phyloP scores from a whole-genome alignment of 73 alveolate genomes.

The Paramecium biaurelia region DNA sequence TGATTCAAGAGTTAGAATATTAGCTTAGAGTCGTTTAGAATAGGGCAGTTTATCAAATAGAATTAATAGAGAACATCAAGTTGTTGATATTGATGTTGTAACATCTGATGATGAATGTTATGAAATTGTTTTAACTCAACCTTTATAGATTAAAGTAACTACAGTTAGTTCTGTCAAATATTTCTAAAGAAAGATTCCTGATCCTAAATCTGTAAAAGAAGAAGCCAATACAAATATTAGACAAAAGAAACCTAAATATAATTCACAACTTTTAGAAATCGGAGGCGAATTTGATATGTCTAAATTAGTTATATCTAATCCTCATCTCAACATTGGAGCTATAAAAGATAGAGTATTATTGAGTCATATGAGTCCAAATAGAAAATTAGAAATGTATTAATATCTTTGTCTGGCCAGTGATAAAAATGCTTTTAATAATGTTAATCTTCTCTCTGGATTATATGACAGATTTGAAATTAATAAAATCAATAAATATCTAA shows the following conservation, averaged over 20 bases:
- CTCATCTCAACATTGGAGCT: conserved; percentile 23
- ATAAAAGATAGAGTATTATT: background rate
- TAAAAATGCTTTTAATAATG: background rate
- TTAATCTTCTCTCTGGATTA: conserved; percentile 15
- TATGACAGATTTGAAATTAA: conserved; percentile 25
- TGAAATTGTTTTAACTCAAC: background rate
- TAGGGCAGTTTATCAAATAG: background rate
- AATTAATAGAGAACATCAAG: background rate
- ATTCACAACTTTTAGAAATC: background rate
- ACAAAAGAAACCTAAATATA: background rate
- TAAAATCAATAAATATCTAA: background rate
- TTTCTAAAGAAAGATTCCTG: conserved; percentile 28
- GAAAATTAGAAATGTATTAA: conserved; percentile 33
- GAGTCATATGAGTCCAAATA: conserved; percentile 42
- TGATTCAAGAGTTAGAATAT: background rate
- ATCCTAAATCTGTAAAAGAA: background rate
- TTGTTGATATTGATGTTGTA: conserved; percentile 13
- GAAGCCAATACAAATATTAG: conserved; percentile 33
- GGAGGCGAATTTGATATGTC: conserved; percentile 11
- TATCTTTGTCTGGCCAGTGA: conserved; percentile 6
- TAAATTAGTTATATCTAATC: conserved; percentile 16
- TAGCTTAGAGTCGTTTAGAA: conserved; percentile 19
- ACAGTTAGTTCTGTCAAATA: background rate
- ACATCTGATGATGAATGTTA: conserved; percentile 53
- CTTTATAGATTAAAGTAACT: background rate